Conservation (phyloP, 352 stramenopile species). For the Plasmopara viticola region DNA sequence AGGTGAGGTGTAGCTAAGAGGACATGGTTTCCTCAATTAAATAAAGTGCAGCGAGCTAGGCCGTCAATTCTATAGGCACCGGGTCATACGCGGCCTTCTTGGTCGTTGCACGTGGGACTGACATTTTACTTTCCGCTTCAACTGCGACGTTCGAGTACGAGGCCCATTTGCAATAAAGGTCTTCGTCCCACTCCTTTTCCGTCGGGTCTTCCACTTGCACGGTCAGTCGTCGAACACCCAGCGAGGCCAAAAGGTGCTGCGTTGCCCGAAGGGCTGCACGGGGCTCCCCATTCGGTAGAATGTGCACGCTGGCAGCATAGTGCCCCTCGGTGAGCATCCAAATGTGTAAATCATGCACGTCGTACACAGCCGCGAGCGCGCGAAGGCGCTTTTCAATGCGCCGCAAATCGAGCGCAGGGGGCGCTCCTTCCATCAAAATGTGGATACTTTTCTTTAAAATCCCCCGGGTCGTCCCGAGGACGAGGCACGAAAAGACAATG, state of each 20-base stretch:
- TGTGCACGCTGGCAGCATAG: constrained; percentile 90
- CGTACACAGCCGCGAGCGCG: constrained; percentile 71
- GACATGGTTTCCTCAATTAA: not conserved
- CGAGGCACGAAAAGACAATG: constrained; percentile 93
- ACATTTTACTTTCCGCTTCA: constrained; percentile 60
- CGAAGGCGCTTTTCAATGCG: constrained; percentile 56
- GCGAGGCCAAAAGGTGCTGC: constrained; percentile 42
- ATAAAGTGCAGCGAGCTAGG: constrained; percentile 12
- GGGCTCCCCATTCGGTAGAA: constrained; percentile 55
- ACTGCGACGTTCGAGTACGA: constrained; percentile 30
- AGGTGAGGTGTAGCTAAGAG: not conserved
- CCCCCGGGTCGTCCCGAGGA: constrained; percentile 91
- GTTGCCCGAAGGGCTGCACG: constrained; percentile 43
- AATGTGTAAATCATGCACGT: constrained; percentile 97
- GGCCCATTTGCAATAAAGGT: constrained; percentile 51
- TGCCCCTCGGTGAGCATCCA: constrained; percentile 93
- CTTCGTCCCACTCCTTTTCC: constrained; percentile 55
- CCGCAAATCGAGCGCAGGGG: constrained; percentile 47
- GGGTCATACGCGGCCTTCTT: constrained; percentile 30
- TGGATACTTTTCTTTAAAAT: constrained; percentile 88
- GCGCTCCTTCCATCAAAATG: constrained; percentile 95
- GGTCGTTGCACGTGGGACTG: constrained; percentile 52
- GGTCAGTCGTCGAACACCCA: constrained; percentile 55
- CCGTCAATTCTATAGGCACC: constrained; percentile 17
- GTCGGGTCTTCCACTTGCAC: constrained; percentile 61